Percentiles rank a stretch among this genome's conserved stretches.
phyloP scores from a whole-genome alignment of 2,329 filamentous ascomycete species.

The Zymoseptoria brevis region DNA sequence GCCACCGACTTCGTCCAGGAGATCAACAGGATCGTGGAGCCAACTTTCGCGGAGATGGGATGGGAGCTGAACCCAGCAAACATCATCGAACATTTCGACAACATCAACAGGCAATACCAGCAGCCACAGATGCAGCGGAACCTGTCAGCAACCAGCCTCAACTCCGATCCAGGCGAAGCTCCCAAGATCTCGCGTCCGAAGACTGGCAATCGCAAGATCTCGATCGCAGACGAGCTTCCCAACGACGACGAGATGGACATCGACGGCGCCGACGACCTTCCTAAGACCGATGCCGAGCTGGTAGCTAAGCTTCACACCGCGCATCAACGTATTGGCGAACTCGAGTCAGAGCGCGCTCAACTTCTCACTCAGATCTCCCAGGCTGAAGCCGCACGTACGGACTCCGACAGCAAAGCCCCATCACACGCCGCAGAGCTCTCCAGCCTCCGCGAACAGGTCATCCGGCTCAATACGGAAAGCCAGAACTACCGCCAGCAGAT shows the following conservation, averaged over 20 bases:
- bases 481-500: neutral
- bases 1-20: slow-evolving; percentile 1
- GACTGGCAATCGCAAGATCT: neutral
- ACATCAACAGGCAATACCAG: neutral
- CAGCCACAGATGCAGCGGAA: neutral
- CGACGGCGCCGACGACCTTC: neutral
- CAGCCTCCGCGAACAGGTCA: neutral
- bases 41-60: slow-evolving; percentile 2
- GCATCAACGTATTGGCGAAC: neutral
- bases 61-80: slow-evolving; percentile 6
- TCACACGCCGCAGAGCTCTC: neutral
- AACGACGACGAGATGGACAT: neutral
- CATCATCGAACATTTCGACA: slow-evolving; percentile 4
- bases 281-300: neutral
- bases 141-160: neutral
- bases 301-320: neutral
- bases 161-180: neutral
- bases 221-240: neutral
- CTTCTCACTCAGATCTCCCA: neutral
- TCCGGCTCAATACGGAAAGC: neutral
- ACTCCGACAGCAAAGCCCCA: neutral
- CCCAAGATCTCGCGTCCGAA: neutral
- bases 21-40: slow-evolving; percentile 4
- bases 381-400: neutral
- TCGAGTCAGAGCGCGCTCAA: neutral